Percentiles rank a stretch among this genome's conserved stretches.
phyloP scores from a whole-genome alignment of 148 eudicot genomes.

The Cornus kousa region DNA sequence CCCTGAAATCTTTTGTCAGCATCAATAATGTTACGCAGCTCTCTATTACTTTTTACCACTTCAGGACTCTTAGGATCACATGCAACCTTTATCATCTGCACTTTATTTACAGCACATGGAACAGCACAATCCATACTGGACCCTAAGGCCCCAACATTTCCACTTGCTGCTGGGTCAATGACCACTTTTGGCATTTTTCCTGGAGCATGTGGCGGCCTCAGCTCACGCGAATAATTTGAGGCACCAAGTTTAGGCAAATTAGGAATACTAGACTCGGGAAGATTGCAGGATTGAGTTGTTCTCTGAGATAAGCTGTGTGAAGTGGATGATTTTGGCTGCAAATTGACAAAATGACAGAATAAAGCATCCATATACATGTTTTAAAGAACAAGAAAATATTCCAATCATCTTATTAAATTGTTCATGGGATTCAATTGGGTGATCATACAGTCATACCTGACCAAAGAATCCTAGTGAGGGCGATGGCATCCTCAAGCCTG shows the following conservation, averaged over 20 bases:
- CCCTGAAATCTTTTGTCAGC: conserved; percentile 15
- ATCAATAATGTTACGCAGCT: conserved; percentile 18
- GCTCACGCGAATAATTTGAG: conserved; percentile 22
- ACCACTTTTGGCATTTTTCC: conserved; percentile 7
- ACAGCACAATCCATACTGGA: conserved; percentile 30
- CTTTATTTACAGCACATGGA: conserved; percentile 20
- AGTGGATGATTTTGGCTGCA: conserved; percentile 35
- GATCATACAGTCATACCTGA: conserved; percentile 46
- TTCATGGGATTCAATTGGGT: conserved; percentile 2
- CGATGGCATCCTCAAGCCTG: conserved; percentile 92
- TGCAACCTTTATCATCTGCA: conserved; percentile 12
- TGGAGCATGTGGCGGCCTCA: conserved; percentile 25
- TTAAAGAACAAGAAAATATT: not conserved
- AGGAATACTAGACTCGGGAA: conserved; percentile 27
- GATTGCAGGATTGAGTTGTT: conserved; percentile 23
- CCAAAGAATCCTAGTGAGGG: conserved; percentile 87
- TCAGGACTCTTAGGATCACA: conserved; percentile 13
- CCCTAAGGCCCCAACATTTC: conserved; percentile 14
- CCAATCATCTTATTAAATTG: conserved; percentile 2
- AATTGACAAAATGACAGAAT: conserved; percentile 3
- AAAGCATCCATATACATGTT: not conserved
- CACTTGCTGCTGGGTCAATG: conserved; percentile 8
- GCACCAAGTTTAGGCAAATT: conserved; percentile 19
- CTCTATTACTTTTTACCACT: conserved; percentile 4
- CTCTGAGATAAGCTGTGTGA: conserved; percentile 24